Base-by-base conservation (phyloP, 1,284 basidiomycete species). In the Macrocybe sp. region DNA sequence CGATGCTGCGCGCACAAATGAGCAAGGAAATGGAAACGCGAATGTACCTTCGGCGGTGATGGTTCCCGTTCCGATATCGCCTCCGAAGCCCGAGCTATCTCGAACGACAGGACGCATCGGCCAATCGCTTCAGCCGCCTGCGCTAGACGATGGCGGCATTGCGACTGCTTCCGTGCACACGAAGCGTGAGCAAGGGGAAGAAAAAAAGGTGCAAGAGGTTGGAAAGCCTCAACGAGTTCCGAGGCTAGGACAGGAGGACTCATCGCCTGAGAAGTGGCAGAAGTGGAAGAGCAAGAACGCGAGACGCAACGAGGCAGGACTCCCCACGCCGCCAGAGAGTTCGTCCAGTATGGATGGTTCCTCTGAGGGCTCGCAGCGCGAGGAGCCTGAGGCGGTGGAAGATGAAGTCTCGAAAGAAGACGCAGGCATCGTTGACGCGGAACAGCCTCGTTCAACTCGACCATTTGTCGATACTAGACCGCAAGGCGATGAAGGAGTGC, bases 251-350 rank as follows among this genome's bases (percentile, higher is more conserved):
- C 22, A 22, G 22, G 22, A 22, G 22, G 22, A 22, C 22, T 22
- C 22, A 22, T 22, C 22, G 22, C 22, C 22, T 12, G 34, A 39
- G 10, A 12, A 30, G 32, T 8, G 41, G 39, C 7, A 35, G n/a
- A 34, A n/a, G 32, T 41, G 40, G 28, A 42, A 48, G 37, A 41
- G 6, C 28, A 54, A 47, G 37, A 42, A 14, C 35, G 40, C 12
- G 2, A 37, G 52, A 31, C 8, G 41, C 30, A 54, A 50, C 41
- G 46, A 52, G 29, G 50, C 44, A n/a, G 50, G 52, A 5, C 16
- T 59, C 0, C 56, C 51, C 3, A 59, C 56, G 7, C 59, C 57
- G 4, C 55, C 59, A 5, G 55, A 54, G 39, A 56, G 55, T 16
- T 49, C 50, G 9, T 49, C 50, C 11, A 54, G 55, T 12, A 5